These are phyloP conservation scores for Venturia nashicola DNA, from an alignment of 2,329 filamentous ascomycete species.

Conservation along the genomic window DNA sequence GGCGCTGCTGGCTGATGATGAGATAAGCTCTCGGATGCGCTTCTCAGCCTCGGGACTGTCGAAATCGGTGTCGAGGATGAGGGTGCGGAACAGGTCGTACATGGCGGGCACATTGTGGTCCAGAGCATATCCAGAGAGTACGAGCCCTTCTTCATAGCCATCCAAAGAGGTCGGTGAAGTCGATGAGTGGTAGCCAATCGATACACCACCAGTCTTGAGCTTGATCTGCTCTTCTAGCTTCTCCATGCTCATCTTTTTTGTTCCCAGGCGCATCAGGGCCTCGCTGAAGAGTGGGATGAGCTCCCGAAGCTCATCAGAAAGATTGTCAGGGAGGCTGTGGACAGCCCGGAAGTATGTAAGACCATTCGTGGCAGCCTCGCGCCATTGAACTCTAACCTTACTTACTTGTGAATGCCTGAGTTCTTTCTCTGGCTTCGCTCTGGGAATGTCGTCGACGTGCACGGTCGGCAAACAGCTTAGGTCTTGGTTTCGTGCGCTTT, in stretches of 20 bases:
- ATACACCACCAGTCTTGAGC: slow-evolving; percentile 85
- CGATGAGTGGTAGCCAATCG: slow-evolving; percentile 71
- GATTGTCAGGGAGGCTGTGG: slow-evolving; percentile 55
- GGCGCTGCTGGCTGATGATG: slow-evolving; percentile 76
- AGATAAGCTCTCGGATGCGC: slow-evolving; percentile 75
- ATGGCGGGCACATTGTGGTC: slow-evolving; percentile 85
- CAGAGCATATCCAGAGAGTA: slow-evolving; percentile 74
- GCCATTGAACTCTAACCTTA: slow-evolving; percentile 69
- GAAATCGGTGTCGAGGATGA: slow-evolving; percentile 84
- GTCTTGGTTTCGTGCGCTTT: slow-evolving; percentile 72
- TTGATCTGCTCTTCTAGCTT: slow-evolving; percentile 93
- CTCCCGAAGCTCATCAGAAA: slow-evolving; percentile 74
- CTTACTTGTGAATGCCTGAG: slow-evolving; percentile 44
- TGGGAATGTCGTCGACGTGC: slow-evolving; percentile 77
- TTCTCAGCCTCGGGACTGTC: slow-evolving; percentile 67
- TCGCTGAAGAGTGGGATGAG: slow-evolving; percentile 86
- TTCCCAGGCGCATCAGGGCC: slow-evolving; percentile 85
- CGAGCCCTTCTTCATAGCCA: slow-evolving; percentile 65
- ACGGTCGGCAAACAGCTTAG: slow-evolving; percentile 80
- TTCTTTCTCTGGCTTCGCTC: slow-evolving; percentile 64
- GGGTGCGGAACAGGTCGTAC: slow-evolving; percentile 70
- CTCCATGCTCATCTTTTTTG: slow-evolving; percentile 78
- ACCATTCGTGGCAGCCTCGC: slow-evolving; percentile 86
- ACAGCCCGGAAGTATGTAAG: slow-evolving; percentile 91
- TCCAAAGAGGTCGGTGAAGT: slow-evolving; percentile 62